Base-by-base conservation (phyloP, 352 stramenopile species). In the Phytophthora multivora region DNA sequence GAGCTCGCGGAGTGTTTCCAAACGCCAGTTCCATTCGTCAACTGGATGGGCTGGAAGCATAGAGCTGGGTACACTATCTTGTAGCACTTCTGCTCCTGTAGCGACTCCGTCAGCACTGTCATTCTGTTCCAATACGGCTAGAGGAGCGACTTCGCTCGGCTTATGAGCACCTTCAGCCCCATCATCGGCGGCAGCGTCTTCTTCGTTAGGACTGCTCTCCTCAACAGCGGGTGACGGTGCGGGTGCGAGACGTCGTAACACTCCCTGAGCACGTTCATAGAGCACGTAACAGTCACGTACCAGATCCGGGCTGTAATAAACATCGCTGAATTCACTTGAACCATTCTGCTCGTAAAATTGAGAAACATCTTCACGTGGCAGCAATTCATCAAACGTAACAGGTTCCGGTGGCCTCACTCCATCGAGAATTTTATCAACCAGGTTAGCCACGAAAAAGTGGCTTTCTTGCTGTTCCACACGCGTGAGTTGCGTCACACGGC, bases 371-470 rank as follows among this genome's bases (percentile, higher is more conserved):
- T 76, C 60, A 25, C n/a, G 55, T 3, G 66, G 66, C 1, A 16
- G 47, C 8, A 82, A 54, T 10, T 80, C 60, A 18, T 43, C 23
- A 33, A 86, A 83, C 3, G 35, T 15, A 5, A 76, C 46, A 11
- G 42, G n/a, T 43, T 78, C 63, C 4, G 31, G 39, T 13, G 68
- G 66, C 16, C 69, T 62, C 4, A 93, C 59, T 8, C 47, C 47
- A 15, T 55, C 16, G 19, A 94, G 33, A 3, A 92, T 62, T 26
- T 88, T 67, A 42, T 86, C 72, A 5, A 94, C 65, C 3, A 94
- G 43, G 36, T 77, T 71, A 46, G 80, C 71, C 5, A 81, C 64
- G 61, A 90, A 79, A 39, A 86, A 89, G 12, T 45, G 8, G 1
- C 50, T 83, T 30, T 79, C 56, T 33, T 42, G 47, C 12, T 68